These are phyloP conservation scores for Ailanthus altissimus DNA, from an alignment of 345 rosid genomes.

Conservation along the genomic window DNA sequence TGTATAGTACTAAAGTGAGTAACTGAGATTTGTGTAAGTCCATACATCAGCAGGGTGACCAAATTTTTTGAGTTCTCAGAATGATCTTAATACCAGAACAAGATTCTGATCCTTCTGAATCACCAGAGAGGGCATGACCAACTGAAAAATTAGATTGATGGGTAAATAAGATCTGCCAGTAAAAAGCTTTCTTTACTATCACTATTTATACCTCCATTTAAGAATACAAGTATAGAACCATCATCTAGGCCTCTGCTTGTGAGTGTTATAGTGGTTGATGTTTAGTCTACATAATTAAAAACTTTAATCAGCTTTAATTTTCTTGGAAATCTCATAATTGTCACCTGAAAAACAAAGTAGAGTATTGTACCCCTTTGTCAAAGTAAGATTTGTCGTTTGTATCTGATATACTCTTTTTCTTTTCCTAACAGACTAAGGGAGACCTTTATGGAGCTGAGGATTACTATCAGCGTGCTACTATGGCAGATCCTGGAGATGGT, in stretches of 20 bases:
- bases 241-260: not conserved
- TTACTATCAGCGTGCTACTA: constrained; percentile 56
- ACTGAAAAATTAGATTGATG: not conserved
- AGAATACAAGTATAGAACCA: not conserved
- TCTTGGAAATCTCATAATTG: not conserved
- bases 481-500: constrained; percentile 69
- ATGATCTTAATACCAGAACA: not conserved
- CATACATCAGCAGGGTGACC: not conserved
- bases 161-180: not conserved
- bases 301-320: not conserved
- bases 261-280: not conserved
- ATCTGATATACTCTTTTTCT: not conserved
- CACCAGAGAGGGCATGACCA: not conserved
- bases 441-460: constrained; percentile 72
- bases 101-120: not conserved
- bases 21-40: not conserved
- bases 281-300: not conserved
- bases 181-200: not conserved
- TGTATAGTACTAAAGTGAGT: not conserved
- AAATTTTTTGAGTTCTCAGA: no score
- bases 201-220: not conserved
- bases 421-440: constrained; percentile 57
- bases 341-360: not conserved
- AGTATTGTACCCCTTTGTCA: not conserved
- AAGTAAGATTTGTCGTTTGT: constrained; percentile 1